Evolutionary conservation across 75 land plant genomes (phyloP).

Genomic region (Chamaecyparis obtusa): DNA sequence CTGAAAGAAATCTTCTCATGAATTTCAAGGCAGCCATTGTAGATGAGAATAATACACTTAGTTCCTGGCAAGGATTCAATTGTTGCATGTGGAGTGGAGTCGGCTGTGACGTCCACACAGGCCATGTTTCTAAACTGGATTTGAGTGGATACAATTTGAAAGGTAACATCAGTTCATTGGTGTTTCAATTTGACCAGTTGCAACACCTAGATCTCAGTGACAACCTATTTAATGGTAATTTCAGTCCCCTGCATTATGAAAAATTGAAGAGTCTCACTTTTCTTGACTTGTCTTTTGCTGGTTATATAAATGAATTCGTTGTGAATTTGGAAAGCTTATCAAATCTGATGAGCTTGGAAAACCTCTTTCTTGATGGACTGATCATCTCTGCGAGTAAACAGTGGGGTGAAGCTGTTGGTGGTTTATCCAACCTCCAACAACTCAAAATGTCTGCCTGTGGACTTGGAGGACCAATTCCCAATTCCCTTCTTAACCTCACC

Average conservation of each 20-base stretch:
- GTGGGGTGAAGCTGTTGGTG: neutral
- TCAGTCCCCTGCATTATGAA: too few relatives aligned
- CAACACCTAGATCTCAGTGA: neutral
- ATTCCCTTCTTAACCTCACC: too few relatives aligned
- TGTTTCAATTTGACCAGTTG: neutral
- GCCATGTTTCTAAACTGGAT: neutral
- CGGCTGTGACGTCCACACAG: neutral
- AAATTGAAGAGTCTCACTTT: neutral
- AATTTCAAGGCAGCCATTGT: neutral
- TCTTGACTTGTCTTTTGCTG: too few relatives aligned
- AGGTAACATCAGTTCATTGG: neutral
- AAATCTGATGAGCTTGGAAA: too few relatives aligned
- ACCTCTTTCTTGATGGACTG: too few relatives aligned
- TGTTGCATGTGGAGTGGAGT: neutral
- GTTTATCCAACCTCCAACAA: neutral
- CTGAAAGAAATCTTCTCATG: neutral
- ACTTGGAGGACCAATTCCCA: too few relatives aligned
- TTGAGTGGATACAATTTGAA: too few relatives aligned
- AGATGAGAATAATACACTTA: neutral
- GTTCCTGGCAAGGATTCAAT: neutral
- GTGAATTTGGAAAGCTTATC: too few relatives aligned
- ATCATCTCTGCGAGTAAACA: neutral
- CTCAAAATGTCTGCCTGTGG: too few relatives aligned
- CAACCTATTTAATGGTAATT: neutral
- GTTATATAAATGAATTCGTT: too few relatives aligned